phyloP scores from a whole-genome alignment of 495 filamentous ascomycete species.

The Daldinia loculata region DNA sequence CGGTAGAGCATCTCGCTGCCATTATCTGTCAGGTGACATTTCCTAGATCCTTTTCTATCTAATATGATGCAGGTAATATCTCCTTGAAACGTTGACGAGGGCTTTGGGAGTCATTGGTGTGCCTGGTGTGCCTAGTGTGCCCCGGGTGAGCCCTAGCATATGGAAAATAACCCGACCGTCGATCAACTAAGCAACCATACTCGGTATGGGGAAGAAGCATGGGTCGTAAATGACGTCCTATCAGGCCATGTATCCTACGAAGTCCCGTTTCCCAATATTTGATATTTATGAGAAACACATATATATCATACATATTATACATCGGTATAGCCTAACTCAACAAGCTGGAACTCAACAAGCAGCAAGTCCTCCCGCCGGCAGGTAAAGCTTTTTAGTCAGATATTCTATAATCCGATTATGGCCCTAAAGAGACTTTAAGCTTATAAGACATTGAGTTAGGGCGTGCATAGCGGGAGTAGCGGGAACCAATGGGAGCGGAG shows the following conservation, averaged over 20 bases:
- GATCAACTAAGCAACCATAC: constrained; percentile 29
- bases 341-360: not conserved
- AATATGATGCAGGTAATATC: constrained; percentile 39
- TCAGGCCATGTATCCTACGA: not conserved
- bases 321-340: not conserved
- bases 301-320: not conserved
- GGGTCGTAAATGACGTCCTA: constrained; percentile 8
- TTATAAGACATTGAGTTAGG: not conserved
- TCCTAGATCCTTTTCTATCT: constrained; percentile 36
- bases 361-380: not conserved
- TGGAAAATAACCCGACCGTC: constrained; percentile 40
- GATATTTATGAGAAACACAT: not conserved
- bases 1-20: constrained; percentile 40
- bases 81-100: constrained; percentile 37
- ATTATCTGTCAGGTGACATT: constrained; percentile 45
- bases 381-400: constrained; percentile 4
- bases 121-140: not conserved
- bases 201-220: constrained; percentile 15
- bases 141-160: constrained; percentile 27
- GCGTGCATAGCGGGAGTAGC: constrained; percentile 14
- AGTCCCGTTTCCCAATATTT: not conserved
- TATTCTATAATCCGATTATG: constrained; percentile 15
- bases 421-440: constrained; percentile 19
- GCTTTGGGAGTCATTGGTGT: constrained; percentile 28
- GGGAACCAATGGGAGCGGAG: not conserved